Conservation (phyloP, 495 filamentous ascomycete genomes). For the Penicillium soppii region DNA sequence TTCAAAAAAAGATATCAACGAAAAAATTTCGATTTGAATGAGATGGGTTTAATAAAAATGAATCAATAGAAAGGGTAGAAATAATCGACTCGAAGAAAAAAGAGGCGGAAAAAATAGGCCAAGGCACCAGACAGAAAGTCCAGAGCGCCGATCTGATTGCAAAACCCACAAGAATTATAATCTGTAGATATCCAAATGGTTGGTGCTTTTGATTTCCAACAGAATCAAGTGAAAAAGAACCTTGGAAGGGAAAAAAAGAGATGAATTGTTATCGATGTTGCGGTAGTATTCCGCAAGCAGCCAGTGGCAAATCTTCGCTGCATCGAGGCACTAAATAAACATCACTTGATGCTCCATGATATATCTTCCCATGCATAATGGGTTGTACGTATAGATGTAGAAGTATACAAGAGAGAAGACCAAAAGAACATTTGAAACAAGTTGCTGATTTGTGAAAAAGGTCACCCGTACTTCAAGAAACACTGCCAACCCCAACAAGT, state of each 20-base stretch:
- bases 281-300: constrained; percentile 23
- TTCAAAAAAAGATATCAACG: background rate
- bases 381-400: too few species aligned
- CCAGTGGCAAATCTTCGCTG: constrained; percentile 20
- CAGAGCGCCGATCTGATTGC: background rate
- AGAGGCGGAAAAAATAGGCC: background rate
- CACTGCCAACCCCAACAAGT: too few species aligned
- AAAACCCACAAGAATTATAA: background rate
- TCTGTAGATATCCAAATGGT: background rate
- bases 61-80: background rate
- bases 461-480: too few species aligned
- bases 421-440: too few species aligned
- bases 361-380: too few species aligned
- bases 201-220: too few species aligned
- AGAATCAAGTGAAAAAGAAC: too few species aligned
- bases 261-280: background rate
- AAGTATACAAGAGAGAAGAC: too few species aligned
- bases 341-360: background rate
- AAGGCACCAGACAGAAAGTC: background rate
- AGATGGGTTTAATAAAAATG: too few species aligned
- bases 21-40: too few species aligned
- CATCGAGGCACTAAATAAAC: background rate
- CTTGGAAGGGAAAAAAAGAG: too few species aligned
- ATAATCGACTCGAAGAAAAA: background rate
- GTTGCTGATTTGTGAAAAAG: too few species aligned